Base-by-base conservation (phyloP, 2,329 filamentous ascomycete species). In the Ceratocystis colombiana region DNA sequence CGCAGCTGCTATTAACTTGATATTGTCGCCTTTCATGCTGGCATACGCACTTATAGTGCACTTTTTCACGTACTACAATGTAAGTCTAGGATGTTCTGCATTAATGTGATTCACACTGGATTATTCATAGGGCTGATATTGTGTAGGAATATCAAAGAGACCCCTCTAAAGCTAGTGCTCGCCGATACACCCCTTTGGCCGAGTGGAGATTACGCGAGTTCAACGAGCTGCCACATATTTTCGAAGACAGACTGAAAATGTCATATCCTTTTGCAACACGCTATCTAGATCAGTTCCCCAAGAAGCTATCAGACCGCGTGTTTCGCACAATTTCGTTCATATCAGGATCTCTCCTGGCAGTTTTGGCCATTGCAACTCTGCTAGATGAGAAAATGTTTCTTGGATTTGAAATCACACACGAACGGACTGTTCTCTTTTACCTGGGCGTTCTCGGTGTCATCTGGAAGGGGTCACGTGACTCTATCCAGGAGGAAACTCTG, bases 141-240 rank as follows among this genome's bases (percentile, higher is more conserved):
- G 48, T 63, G 7, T 8, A 90, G 88, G 93, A 99, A 78, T 96
- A 96, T 73, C 91, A 96, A 76, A 95, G 92, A 72, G 96, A 96
- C 69, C 93, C 90, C 0, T 86, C 90, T 0, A 87, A 91, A 69
- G 83, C 96, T 46, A 88, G 89, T n/a, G 88, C 90, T 17, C 86
- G 94, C 50, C 87, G 91, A 70, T 99, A 96, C 73, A 97, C 93
- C 0, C 89, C 91, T 1, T 83, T 96, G 63, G 94, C 94, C 0
- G 89, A 96, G 74, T 99, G 94, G 94, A 97, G 96, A 72, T 96
- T 99, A 69, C 87, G 94, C 61, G 93, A 97, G 74, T 99, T 97
- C 80, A 99, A 99, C 72, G 94, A 99, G 75, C 81, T 99, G 0
- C 88, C 88, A 66, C 94, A 99, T 75, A 81, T 97, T 1, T 99